Evolutionary conservation across 2,329 filamentous ascomycete species (phyloP).

Genomic region (Neonectria neomacrospora): DNA sequence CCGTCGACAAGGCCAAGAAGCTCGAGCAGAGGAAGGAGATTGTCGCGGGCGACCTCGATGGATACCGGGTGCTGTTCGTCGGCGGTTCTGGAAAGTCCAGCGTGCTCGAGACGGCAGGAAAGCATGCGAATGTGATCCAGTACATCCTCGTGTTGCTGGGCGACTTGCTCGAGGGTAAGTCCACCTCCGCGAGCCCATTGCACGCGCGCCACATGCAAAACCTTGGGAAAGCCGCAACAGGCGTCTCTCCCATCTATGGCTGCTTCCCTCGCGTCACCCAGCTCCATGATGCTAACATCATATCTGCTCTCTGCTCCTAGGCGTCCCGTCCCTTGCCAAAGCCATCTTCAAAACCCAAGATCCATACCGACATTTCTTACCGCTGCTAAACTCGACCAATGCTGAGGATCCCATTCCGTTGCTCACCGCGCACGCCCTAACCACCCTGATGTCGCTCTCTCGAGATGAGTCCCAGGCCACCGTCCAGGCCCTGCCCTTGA

Average conservation of each 20-base stretch:
- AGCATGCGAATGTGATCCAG: slow-evolving; percentile 90
- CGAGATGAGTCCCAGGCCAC: slow-evolving; percentile 73
- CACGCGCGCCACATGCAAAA: slow-evolving; percentile 12
- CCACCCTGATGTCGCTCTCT: slow-evolving; percentile 77
- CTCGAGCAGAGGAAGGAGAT: slow-evolving; percentile 83
- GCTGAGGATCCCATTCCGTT: slow-evolving; percentile 85
- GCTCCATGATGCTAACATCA: slow-evolving; percentile 32
- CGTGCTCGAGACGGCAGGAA: slow-evolving; percentile 86
- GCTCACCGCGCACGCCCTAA: slow-evolving; percentile 87
- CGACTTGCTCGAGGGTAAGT: slow-evolving; percentile 85
- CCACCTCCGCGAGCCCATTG: slow-evolving; percentile 3
- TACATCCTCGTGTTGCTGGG: slow-evolving; percentile 91
- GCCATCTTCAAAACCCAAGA: slow-evolving; percentile 79
- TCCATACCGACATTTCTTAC: slow-evolving; percentile 85
- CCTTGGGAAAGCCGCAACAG: neutral
- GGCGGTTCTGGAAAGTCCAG: slow-evolving; percentile 75
- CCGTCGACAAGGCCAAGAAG: slow-evolving; percentile 94
- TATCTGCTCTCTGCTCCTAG: slow-evolving; percentile 59
- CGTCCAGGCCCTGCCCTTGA: slow-evolving; percentile 79
- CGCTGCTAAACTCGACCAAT: slow-evolving; percentile 83
- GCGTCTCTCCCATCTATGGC: slow-evolving; percentile 15
- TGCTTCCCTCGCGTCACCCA: slow-evolving; percentile 16
- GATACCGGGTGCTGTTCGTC: slow-evolving; percentile 83
- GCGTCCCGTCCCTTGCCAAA: slow-evolving; percentile 80
- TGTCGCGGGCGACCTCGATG: slow-evolving; percentile 81